A percentile compares a stretch with the other conserved stretches of the same genome.
Conservation (phyloP, 2,329 filamentous ascomycete genomes). For the Pleurostoma richardsiae region DNA sequence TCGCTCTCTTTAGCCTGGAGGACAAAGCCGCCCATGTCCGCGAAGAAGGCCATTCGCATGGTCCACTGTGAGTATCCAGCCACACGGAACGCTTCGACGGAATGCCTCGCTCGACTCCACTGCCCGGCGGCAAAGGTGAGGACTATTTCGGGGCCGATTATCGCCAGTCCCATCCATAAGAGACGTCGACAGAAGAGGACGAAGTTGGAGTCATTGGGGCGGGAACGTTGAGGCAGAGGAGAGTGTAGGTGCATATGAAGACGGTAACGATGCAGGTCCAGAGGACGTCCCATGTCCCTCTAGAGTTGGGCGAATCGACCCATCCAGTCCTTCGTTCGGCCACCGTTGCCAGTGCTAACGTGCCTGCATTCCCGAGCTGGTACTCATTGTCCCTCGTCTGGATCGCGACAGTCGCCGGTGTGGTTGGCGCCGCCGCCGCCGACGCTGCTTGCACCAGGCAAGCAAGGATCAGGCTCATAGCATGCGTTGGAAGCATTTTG, state of each 20-base stretch:
- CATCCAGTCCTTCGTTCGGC: not conserved
- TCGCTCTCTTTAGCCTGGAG: conserved; percentile 4
- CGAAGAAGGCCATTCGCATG: not conserved
- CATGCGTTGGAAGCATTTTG: no score
- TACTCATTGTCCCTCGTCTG: no score
- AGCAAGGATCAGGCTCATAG: no score
- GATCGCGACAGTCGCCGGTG: no score
- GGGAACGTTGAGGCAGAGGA: conserved; percentile 5
- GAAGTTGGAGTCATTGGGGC: not conserved
- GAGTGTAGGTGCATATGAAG: conserved; percentile 3
- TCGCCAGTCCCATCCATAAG: not conserved
- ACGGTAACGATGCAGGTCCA: conserved; percentile 5
- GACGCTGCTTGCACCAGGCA: no score
- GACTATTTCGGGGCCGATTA: not conserved
- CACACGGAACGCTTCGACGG: not conserved
- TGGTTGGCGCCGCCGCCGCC: no score
- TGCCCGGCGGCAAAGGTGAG: not conserved
- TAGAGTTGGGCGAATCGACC: not conserved
- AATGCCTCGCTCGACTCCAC: not conserved
- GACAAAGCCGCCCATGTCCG: not conserved
- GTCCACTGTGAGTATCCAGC: not conserved
- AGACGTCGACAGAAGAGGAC: not conserved
- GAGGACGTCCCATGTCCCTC: conserved; percentile 4
- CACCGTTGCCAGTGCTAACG: no score
- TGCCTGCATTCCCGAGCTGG: no score